Percentiles rank a stretch among this genome's conserved stretches.
These are phyloP conservation scores for Chytriomyces confervae DNA, from an alignment of 192 early-diverging fungal species.

Conservation along the genomic window DNA sequence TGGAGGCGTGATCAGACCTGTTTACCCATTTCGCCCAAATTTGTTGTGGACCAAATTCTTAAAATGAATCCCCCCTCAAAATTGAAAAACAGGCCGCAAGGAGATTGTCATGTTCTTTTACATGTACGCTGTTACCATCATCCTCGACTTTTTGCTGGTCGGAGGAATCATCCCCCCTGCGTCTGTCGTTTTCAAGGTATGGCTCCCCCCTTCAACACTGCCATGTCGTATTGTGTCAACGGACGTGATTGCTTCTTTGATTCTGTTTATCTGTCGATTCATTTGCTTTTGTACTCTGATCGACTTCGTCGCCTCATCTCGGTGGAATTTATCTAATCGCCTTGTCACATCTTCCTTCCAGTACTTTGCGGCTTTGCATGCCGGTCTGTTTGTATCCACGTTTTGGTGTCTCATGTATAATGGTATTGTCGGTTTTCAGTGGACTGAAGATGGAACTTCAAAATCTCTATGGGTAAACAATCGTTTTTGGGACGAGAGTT, in stretches of 20 bases:
- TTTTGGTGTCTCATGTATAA: slow-evolving; percentile 94
- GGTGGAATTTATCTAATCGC: neutral
- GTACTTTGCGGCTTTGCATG: slow-evolving; percentile 86
- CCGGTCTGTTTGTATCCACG: slow-evolving; percentile 81
- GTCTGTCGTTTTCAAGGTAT: slow-evolving; percentile 70
- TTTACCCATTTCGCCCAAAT: neutral
- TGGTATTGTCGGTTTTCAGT: slow-evolving; percentile 96
- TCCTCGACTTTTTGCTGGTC: slow-evolving; percentile 89
- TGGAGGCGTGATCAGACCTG: neutral
- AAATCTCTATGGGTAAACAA: slow-evolving; percentile 87
- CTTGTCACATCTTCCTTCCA: slow-evolving; percentile 23
- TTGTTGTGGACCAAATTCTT: neutral
- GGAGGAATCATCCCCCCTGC: slow-evolving; percentile 92
- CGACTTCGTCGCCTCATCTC: neutral
- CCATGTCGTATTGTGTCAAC: slow-evolving; percentile 1
- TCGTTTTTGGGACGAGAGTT: neutral
- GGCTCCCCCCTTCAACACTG: neutral
- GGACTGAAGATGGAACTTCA: slow-evolving; percentile 94
- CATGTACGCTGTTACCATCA: slow-evolving; percentile 82
- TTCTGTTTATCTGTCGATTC: neutral
- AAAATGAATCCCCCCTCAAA: neutral
- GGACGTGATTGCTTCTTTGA: neutral
- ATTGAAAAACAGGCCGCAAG: slow-evolving; percentile 76
- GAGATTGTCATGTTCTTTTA: slow-evolving; percentile 99
- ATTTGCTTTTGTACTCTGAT: neutral